phyloP scores from a whole-genome alignment of 139 green algal species.

The Yamagishiella unicocca region DNA sequence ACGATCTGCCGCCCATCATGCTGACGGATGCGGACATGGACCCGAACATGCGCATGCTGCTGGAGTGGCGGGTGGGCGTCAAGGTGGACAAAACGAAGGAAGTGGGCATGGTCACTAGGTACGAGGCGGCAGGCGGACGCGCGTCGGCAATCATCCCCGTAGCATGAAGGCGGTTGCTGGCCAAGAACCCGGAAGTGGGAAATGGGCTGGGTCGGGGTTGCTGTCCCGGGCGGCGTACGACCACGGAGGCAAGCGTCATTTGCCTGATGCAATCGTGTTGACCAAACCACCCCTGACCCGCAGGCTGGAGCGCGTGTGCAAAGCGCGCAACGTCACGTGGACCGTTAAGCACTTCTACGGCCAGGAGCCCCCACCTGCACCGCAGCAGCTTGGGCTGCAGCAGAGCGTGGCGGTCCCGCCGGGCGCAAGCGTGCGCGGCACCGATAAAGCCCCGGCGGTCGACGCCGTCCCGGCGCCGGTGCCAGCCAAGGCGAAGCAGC shows the following conservation, averaged over 20 bases:
- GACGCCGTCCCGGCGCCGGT: neutral
- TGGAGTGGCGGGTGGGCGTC: constrained; percentile 76
- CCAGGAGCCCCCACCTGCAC: neutral
- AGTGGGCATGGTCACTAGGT: constrained; percentile 49
- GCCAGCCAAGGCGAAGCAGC: neutral
- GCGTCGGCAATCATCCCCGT: too few species aligned
- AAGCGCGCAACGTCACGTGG: constrained; percentile 60
- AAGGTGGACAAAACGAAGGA: constrained; percentile 56
- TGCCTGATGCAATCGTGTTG: too few species aligned
- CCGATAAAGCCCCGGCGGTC: neutral
- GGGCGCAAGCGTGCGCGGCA: neutral
- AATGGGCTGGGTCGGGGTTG: neutral
- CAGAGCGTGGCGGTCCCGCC: neutral
- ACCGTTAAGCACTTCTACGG: constrained; percentile 40
- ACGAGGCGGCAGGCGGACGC: neutral
- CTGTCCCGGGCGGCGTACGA: too few species aligned
- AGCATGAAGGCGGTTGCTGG: too few species aligned
- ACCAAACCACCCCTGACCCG: too few species aligned
- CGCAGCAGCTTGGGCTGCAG: neutral
- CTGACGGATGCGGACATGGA: constrained; percentile 75
- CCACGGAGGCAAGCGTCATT: too few species aligned
- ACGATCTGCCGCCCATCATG: constrained; percentile 88
- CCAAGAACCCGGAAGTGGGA: too few species aligned
- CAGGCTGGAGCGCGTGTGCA: constrained; percentile 69
- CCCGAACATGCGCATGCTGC: constrained; percentile 69